Evolutionary conservation across 495 filamentous ascomycete species (phyloP), one percentile per base, ranked within the genome.

Genomic region (Beverwykella pulmonaria): DNA sequence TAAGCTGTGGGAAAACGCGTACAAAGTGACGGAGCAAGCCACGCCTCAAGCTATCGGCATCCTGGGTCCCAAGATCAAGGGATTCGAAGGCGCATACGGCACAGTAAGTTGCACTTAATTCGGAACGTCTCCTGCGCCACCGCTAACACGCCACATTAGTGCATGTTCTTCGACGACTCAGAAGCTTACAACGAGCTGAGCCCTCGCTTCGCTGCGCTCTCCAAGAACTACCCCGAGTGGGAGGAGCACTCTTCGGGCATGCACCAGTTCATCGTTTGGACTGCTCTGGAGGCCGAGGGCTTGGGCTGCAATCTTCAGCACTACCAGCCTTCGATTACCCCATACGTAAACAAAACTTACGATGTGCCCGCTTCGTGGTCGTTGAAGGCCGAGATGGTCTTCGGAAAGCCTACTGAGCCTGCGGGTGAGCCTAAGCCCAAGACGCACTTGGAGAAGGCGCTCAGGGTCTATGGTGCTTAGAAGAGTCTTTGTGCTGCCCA

Each of bases 1-100:
- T 20, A 74, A 75, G 52, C 60, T 76, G 15, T 77, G 76, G 77
- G 64, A 77, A 30, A 56, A 71, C 23, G 69, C 70, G 7, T 54
- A 64, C 25, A 67, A 74, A 34, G 58, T 72, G 23, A 65, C 61
- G 5, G 61, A 61, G 26, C 17, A 49, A 29, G 44, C 22, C 17
- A 65, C 53, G 17, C 67, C 67, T 1, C 36, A 39, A 27, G 67
- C 67, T 1, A 60, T 70, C 0, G 55, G 50, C 12, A 48, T 59
- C 20, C 36, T 65, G 8, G 67, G 61, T 3, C 67, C 67, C 7
- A 65, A 62, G 29, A 70, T 70, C 55, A 61, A 65, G 23, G 61
- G 52, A 19, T 70, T 61, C 27, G 50, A 30, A 23, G 53, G 8
- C 19, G 67, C 34, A n/a, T 70, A 70, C 41, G 67, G 67, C 47